Evolutionary conservation across 2,329 filamentous ascomycete species (phyloP).

Genomic region (Pyrenochaeta sp.): DNA sequence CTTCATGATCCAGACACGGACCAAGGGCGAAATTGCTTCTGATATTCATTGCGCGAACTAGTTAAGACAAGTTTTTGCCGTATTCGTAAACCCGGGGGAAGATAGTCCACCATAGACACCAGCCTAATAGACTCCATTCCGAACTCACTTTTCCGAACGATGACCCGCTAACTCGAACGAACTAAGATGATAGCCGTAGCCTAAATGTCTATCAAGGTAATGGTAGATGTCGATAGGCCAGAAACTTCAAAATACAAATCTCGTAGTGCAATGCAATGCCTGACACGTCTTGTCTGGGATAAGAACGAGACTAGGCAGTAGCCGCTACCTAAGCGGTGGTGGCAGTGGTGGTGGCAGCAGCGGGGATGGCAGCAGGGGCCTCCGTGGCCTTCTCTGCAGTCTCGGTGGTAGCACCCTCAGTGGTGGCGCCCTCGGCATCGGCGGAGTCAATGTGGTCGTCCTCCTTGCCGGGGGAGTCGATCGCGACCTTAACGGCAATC

Average conservation of each 20-base stretch:
- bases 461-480: constrained; percentile 99
- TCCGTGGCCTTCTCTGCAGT: constrained; percentile 29
- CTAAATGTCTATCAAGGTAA: constrained; percentile 41
- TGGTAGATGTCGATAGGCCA: constrained; percentile 39
- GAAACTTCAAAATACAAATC: constrained; percentile 30
- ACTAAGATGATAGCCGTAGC: constrained; percentile 40
- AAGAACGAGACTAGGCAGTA: constrained; percentile 24
- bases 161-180: constrained; percentile 34
- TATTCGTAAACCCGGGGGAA: constrained; percentile 26
- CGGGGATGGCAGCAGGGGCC: constrained; percentile 28
- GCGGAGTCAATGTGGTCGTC: constrained; percentile 70
- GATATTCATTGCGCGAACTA: constrained; percentile 26
- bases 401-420: constrained; percentile 31
- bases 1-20: constrained; percentile 3
- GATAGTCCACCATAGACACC: constrained; percentile 40
- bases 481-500: constrained; percentile 99
- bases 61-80: constrained; percentile 33
- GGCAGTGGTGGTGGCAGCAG: constrained; percentile 27
- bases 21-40: constrained; percentile 4
- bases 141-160: constrained; percentile 42
- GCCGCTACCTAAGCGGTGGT: constrained; percentile 45
- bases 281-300: constrained; percentile 20
- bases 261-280: constrained; percentile 33
- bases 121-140: constrained; percentile 36
- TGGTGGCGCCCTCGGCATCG: constrained; percentile 51